Evolutionary conservation across 441 rosid genomes (phyloP), one percentile per base, ranked within the genome.

Genomic region (Gossypium aridum): DNA sequence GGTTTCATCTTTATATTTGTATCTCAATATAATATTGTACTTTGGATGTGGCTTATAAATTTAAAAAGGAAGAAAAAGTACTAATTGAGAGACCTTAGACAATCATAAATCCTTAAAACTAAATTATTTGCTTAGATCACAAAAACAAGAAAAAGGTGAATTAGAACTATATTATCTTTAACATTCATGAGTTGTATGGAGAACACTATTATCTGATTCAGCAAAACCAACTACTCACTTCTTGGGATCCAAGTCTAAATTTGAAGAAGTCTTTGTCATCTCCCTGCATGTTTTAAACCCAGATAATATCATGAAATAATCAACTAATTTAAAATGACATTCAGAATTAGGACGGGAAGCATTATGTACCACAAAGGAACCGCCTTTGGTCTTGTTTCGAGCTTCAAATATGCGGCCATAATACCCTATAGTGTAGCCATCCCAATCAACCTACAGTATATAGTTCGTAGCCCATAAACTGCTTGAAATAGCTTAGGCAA

Each of bases 371-470:
- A 84, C 95, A 87, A 95, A 95, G 56, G 98, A 92, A 78, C 99
- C 97, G 0, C 99, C 98, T 82, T 92, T 92, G 55, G 97, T 90
- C 86, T 88, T 95, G 85, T 95, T 95, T 80, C 99, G 94, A 80
- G 99, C 99, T 90, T 95, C 99, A 84, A 95, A 95, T 68, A 95
- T 95, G 72, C 99, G 98, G 60, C 99, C 99, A 79, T 95, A 92
- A 85, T 95, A 95, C 59, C 99, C 99, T 72, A 95, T 95, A 62
- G 99, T 90, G 87, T 90, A 95, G 37, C 98, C 99, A 66, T 91
- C 99, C 99, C 99, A 92, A 80, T 95, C 98, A 87, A 95, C 91
- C 99, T 95, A 70, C 80, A 71, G 66, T 10, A 37, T 17, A 54
- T 9, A 54, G 65, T 70, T 61, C 17, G 19, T 17, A 54, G 66